Conservation (phyloP, 768 basidiomycete species). For the Agaricus bisporus region DNA sequence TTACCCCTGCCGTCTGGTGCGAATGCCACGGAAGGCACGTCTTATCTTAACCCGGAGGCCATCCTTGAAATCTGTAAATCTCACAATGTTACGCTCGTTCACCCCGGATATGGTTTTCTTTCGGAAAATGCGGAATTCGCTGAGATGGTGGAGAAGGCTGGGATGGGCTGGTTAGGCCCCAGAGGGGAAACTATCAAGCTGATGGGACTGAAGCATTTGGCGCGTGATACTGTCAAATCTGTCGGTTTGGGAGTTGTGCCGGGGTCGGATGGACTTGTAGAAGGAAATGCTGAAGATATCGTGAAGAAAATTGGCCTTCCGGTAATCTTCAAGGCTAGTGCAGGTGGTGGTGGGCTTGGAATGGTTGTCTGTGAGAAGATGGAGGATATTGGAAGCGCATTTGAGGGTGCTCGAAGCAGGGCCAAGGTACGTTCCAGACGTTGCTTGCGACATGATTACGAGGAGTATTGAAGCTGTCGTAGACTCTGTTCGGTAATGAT, state of each 20-base stretch:
- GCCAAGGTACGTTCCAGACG: slow-evolving; percentile 34
- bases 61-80: slow-evolving; percentile 39
- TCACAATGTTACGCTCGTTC: slow-evolving; percentile 42
- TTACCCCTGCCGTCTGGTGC: slow-evolving; percentile 24
- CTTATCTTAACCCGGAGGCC: slow-evolving; percentile 32
- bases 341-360: slow-evolving; percentile 68
- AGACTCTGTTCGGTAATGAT: slow-evolving; percentile 43
- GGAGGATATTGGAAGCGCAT: slow-evolving; percentile 28
- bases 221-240: slow-evolving; percentile 15
- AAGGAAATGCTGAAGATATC: slow-evolving; percentile 25
- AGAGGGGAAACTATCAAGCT: slow-evolving; percentile 37
- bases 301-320: slow-evolving; percentile 48
- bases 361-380: slow-evolving; percentile 45
- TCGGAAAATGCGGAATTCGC: slow-evolving; percentile 61
- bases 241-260: slow-evolving; percentile 52
- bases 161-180: slow-evolving; percentile 56
- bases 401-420: slow-evolving; percentile 30
- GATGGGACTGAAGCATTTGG: slow-evolving; percentile 64
- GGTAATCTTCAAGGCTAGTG: slow-evolving; percentile 61
- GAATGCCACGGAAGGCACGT: slow-evolving; percentile 30
- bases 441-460: neutral
- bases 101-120: slow-evolving; percentile 63
- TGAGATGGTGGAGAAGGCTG: slow-evolving; percentile 33
- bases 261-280: slow-evolving; percentile 46
- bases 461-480: neutral